Base-by-base conservation (phyloP, 2,329 filamentous ascomycete genomes). In the Claviceps paspali region DNA sequence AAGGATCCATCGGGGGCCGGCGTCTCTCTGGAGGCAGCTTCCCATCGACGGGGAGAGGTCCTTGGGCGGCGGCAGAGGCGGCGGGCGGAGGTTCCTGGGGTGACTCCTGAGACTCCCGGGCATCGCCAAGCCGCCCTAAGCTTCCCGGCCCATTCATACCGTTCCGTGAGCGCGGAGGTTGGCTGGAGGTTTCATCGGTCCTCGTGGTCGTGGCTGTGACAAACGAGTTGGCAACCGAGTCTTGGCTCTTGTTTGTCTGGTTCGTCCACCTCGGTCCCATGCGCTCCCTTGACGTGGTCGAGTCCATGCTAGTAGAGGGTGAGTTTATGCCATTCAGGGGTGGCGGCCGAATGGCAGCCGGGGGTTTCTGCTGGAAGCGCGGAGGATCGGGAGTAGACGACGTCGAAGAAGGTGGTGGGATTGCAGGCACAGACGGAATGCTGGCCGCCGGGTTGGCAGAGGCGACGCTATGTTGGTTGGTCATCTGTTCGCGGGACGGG, bases 1-100 rank as follows among this genome's bases (percentile, higher is more conserved):
- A 55, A 6, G 70, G 67, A 41, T 78, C 70, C 73, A 82, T 79
- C 0, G 76, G 74, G 2, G 78, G 78, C 34, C 78, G 62, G 52
- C 68, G 76, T 43, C 78, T 64, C 46, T 80, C 76, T 0, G 78
- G 78, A 1, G 72, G 65, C 24, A 62, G 63, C 17, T 68, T 59
- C 26, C 66, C 65, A 6, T 52, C 43, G 23, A 41, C 40, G 14
- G 42, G 39, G 11, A 38, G 33, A 29, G 39, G 37, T 12, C 17
- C 33, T 33, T 29, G 29, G 2, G 21, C 9, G 29, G 31, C n/a
- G 7, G 18, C 9, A 33, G 31, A n/a, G 7, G 18, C 18, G 17
- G 12, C 19, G n/a, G 40, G 38, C 10, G 31, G n/a, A 23, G 33
- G 29, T 15, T 48, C 44, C 12, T 43, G 43, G 8, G 41, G 29